Base-by-base conservation (phyloP, 305 asterid species). In the Nicotiana rustica region DNA sequence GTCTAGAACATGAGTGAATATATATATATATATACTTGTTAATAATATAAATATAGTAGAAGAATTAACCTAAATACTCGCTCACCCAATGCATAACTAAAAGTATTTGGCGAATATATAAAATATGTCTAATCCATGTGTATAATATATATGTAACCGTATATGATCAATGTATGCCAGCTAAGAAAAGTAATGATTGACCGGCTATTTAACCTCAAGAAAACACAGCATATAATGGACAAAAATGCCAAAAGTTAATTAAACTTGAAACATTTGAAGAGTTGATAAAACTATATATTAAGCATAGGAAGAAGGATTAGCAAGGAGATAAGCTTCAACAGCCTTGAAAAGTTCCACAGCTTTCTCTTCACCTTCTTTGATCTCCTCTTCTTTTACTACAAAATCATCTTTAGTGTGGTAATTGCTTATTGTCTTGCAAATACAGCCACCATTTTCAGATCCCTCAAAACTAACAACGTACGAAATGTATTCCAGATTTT, bases 341-440 rank as follows among this genome's bases (percentile, higher is more conserved):
- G 78, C 86, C 31, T 83, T 81, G 56, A 67, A 69, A 69, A 87
- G 82, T 25, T 85, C 88, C 61, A 81, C 52, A 47, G 88, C 82
- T 82, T 81, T 80, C 19, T 87, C 89, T 35, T 81, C 81, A 3
- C 83, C 89, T 76, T 82, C 85, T 66, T 92, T 90, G 69, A 93
- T 91, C 14, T 90, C 91, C 82, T 90, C 87, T 83, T 93, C 96
- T 61, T 90, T 91, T 49, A 93, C 89, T 82, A 90, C 92, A 83
- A 90, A 92, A 69, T 86, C 78, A 12, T 87, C 91, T 84, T 89
- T 91, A 4, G 95, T 87, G 18, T 78, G 84, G 76, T 92, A 93
- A 47, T 90, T 90, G 44, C 93, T 90, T n/a, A 86, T 89, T 14
- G 90, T 86, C 85, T 81, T 90, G 75, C 91, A 89, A 68, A 88